Evolutionary conservation across 257 asterid species (phyloP), one percentile per base, ranked within the genome.

Genomic region (Ilex aquifolium): DNA sequence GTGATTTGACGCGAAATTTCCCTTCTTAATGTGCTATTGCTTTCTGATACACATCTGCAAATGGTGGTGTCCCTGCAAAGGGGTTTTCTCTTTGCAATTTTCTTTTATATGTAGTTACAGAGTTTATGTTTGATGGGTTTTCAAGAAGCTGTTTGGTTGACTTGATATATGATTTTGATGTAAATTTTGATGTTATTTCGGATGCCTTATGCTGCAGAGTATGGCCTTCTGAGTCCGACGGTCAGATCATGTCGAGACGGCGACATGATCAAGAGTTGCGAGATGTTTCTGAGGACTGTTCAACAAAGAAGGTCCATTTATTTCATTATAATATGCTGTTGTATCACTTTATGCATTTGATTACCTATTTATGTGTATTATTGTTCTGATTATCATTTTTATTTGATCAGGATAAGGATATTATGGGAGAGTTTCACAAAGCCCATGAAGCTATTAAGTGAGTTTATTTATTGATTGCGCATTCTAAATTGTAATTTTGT

Each of bases 381-480:
- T 21, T 21, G 27, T 21, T 21, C 27, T 21, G 27, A 21, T 21
- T 21, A 21, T 12, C n/a, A 13, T 13, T 14, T 32, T 32, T 32
- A 29, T 59, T 59, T 39, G 32, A 21, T 50, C 82, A 64, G 73
- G 83, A 82, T 65, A 80, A 79, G 36, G 80, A 61, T 16, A 29
- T 74, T 68, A 42, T 72, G 27, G 66, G 74, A 32, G 84, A 72
- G 65, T 76, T 81, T 70, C 83, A 72, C 73, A 78, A 78, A 71
- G 76, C 85, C 7, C 77, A 81, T 57, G 83, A 74, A 72, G 85
- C 87, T 40, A 79, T 81, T 39, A 68, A 79, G 94, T 85, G 75
- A 81, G 91, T 79, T 40, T 21, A 42, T 21, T 58, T 59, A 1
- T 16, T 58, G 0, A 66, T 32, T 57, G 21, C 3, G n/a, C 10